Evolutionary conservation across 805 yeast genomes (phyloP).

Genomic region (Kodamaea restingae): DNA sequence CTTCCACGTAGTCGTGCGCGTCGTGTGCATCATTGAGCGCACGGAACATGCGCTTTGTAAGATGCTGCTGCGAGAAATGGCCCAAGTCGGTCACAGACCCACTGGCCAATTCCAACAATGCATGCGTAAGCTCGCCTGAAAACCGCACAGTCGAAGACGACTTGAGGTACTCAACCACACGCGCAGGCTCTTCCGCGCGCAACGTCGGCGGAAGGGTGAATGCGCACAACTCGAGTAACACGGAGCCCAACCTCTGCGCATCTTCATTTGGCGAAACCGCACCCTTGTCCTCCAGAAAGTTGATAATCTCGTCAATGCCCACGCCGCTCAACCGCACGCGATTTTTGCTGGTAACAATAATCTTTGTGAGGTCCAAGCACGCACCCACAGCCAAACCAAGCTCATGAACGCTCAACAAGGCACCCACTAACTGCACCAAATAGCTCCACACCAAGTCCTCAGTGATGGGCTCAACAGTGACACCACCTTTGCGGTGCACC

Average conservation of each 20-base stretch:
- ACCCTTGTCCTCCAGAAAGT: constrained; percentile 18
- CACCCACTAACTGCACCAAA: constrained; percentile 69
- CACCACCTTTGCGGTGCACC: constrained; percentile 47
- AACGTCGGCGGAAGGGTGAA: constrained; percentile 28
- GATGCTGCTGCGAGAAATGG: constrained; percentile 20
- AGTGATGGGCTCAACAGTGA: constrained; percentile 48
- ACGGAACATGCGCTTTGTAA: constrained; percentile 37
- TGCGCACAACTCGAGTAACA: constrained; percentile 54
- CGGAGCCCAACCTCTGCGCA: constrained; percentile 51
- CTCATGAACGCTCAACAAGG: constrained; percentile 61
- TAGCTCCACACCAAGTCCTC: constrained; percentile 74
- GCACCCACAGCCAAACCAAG: constrained; percentile 58
- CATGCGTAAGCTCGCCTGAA: constrained; percentile 44
- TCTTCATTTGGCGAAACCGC: constrained; percentile 37
- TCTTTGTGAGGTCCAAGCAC: constrained; percentile 59
- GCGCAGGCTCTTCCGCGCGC: constrained; percentile 15
- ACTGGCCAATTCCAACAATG: constrained; percentile 24
- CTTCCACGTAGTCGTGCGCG: constrained; percentile 55
- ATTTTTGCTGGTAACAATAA: constrained; percentile 68
- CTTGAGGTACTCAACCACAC: constrained; percentile 15
- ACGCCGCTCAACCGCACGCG: constrained; percentile 68
- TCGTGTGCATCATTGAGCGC: constrained; percentile 49
- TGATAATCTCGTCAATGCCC: constrained; percentile 67
- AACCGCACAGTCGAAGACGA: constrained; percentile 18
- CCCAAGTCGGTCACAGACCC: constrained; percentile 17